These are phyloP conservation scores for Jamesozyma jinghongensis DNA, from an alignment of 805 yeast genomes.

Conservation along the genomic window DNA sequence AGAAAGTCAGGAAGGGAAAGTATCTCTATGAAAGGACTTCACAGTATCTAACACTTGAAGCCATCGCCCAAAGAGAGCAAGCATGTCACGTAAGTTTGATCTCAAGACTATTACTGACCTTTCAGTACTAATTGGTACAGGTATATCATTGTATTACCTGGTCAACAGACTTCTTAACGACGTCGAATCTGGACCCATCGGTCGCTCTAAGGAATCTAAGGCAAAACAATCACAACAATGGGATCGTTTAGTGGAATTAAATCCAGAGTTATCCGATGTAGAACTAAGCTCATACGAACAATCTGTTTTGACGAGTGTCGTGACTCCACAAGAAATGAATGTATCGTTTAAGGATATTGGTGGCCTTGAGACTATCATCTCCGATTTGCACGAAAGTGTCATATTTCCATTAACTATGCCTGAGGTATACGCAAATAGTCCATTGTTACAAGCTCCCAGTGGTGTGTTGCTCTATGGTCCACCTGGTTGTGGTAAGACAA, in stretches of 20 bases:
- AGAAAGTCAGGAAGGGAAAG: too few species aligned
- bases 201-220: constrained; percentile 48
- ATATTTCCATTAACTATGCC: constrained; percentile 78
- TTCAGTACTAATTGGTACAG: constrained; percentile 50
- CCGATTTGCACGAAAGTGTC: constrained; percentile 80
- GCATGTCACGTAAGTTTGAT: constrained; percentile 32
- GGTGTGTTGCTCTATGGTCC: constrained; percentile 93
- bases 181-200: constrained; percentile 36
- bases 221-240: constrained; percentile 49
- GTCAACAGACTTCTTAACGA: constrained; percentile 37
- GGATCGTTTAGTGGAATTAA: constrained; percentile 45
- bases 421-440: constrained; percentile 59
- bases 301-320: constrained; percentile 64
- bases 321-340: constrained; percentile 75
- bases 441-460: constrained; percentile 81
- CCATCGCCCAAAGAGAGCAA: neutral
- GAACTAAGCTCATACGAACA: constrained; percentile 64
- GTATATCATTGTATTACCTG: constrained; percentile 60
- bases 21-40: neutral
- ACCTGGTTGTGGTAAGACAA: constrained; percentile 96
- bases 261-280: constrained; percentile 47
- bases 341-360: constrained; percentile 78
- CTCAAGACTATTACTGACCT: constrained; percentile 37
- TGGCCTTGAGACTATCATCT: constrained; percentile 73
- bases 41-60: neutral